Evolutionary conservation across 192 early-diverging fungal genomes (phyloP).

Genomic region (Umbelopsis isabellina): DNA sequence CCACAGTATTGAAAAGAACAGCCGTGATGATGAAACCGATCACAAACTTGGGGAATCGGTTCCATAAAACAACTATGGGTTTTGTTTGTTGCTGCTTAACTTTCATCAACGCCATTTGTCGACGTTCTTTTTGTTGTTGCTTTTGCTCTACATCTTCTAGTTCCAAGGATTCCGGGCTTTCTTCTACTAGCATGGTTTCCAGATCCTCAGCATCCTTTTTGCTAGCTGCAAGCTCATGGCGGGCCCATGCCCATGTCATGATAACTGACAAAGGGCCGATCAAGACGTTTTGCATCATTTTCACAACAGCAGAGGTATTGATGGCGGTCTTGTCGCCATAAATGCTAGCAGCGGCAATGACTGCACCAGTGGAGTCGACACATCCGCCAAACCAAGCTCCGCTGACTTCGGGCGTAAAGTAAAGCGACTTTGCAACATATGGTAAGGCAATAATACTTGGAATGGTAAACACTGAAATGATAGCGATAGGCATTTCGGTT

Average conservation of each 20-base stretch:
- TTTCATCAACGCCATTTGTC: constrained; percentile 30
- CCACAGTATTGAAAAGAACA: constrained; percentile 49
- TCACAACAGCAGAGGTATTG: constrained; percentile 55
- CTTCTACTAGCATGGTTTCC: background rate
- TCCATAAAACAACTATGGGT: constrained; percentile 41
- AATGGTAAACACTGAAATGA: constrained; percentile 59
- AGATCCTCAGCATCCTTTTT: constrained; percentile 22
- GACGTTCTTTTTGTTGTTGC: constrained; percentile 14
- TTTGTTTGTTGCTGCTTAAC: constrained; percentile 16
- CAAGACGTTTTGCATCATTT: constrained; percentile 58
- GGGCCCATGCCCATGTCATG: constrained; percentile 50
- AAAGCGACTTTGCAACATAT: constrained; percentile 50
- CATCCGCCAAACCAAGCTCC: constrained; percentile 62
- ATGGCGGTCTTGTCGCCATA: constrained; percentile 49
- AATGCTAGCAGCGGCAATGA: constrained; percentile 55
- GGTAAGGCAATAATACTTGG: constrained; percentile 57
- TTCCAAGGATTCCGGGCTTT: background rate
- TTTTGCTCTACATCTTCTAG: constrained; percentile 23
- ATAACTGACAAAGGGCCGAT: constrained; percentile 57
- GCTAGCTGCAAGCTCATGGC: constrained; percentile 37
- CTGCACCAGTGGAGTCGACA: constrained; percentile 59
- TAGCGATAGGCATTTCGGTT: constrained; percentile 58
- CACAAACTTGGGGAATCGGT: constrained; percentile 57
- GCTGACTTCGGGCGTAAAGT: constrained; percentile 41
- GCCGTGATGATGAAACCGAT: constrained; percentile 54